Evolutionary conservation across 495 filamentous ascomycete genomes (phyloP).

Genomic region (Penicillium roqueforti): DNA sequence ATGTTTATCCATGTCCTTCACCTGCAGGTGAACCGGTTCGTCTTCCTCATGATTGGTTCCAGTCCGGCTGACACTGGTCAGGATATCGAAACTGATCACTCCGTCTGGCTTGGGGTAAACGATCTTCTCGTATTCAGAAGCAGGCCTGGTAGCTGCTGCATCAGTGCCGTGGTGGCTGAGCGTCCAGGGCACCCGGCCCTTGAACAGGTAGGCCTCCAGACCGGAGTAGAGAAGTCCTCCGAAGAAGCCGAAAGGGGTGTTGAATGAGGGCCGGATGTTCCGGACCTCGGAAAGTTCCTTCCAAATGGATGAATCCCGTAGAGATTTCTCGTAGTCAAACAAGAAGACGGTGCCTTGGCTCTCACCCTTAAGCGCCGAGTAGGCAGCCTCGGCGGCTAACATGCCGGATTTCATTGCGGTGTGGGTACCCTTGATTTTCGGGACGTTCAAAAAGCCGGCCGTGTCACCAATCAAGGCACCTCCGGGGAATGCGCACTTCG

Average conservation of each 20-base stretch:
- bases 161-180: conserved; percentile 70
- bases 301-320: conserved; percentile 89
- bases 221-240: conserved; percentile 93
- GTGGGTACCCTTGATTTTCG: conserved; percentile 98
- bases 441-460: conserved; percentile 95
- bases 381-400: conserved; percentile 90
- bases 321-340: conserved; percentile 86
- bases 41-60: conserved; percentile 99
- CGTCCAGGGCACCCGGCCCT: conserved; percentile 88
- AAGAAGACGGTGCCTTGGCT: conserved; percentile 75
- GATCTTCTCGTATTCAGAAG: conserved; percentile 78
- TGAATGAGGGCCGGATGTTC: conserved; percentile 96
- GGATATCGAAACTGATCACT: conserved; percentile 88
- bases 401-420: conserved; percentile 97
- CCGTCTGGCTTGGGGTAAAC: conserved; percentile 97
- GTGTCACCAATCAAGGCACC: conserved; percentile 95
- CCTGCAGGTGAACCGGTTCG: conserved; percentile 92
- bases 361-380: conserved; percentile 60
- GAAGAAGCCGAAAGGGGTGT: conserved; percentile 74
- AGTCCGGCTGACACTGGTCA: conserved; percentile 89
- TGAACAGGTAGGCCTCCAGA: conserved; percentile 82
- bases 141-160: conserved; percentile 69
- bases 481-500: conserved; percentile 92
- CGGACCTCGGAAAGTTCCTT: conserved; percentile 90
- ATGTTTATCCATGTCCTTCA: conserved; percentile 91